Base-by-base conservation (phyloP, 1,284 basidiomycete species). In the Leccinum griseonigrum region DNA sequence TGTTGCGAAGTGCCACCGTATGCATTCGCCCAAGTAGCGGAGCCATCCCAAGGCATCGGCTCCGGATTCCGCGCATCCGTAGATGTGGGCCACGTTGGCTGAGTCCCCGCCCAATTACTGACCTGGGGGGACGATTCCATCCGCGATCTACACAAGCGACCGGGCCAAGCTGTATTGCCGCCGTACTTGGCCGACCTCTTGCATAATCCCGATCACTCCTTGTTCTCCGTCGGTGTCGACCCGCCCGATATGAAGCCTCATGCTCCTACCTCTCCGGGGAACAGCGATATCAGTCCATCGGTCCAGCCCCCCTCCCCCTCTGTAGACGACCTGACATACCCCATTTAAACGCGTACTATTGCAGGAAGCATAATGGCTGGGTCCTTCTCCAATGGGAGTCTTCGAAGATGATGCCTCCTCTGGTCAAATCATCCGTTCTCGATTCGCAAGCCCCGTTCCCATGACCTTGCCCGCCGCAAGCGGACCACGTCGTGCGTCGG, bases 321-420 rank as follows among this genome's bases (percentile, higher is more conserved):
- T 55, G 59, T 71, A 54, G 83, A 86, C 36, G 89, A 92, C 66
- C 77, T 89, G 3, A 82, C 81, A 6, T 83, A 81, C 14, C 91
- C 10, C 90, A 93, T 69, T 86, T 90, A 2, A 83, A 90, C 66
- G 89, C 88, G 13, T 90, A 90, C 69, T 93, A 89, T 70, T 92
- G 91, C 70, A 83, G 85, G 26, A 85, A 84, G 69, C 87, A 92
- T 62, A 88, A 92, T 67, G 87, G 87, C 11, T 93, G 91, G 91
- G 83, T 91, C 36, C 79, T 92, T 43, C 76, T 92, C 13, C 78
- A 78, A 48, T 90, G 87, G 85, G 84, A 84, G 62, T 82, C 82
- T 9, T 87, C 87, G 4, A 77, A 79, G 28, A 77, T 85, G 31
- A 69, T 82, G 5, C 89, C 88, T 7, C 83, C 86, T 6, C 77